Evolutionary conservation across 1,139 yeast species (phyloP).

Genomic region (Suhomyces choctaworum): DNA sequence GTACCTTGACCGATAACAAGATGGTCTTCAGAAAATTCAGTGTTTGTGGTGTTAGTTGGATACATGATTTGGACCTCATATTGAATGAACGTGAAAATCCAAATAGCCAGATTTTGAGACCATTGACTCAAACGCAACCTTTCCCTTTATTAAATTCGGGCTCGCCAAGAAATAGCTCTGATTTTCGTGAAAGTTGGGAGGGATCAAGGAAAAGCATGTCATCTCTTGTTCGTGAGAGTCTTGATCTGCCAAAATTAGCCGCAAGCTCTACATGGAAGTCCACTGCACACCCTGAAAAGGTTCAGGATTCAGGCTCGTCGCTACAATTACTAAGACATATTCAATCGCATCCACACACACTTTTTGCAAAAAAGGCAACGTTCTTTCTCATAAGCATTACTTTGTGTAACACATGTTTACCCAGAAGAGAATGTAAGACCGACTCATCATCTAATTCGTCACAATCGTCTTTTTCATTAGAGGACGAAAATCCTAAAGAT

Average conservation of each 20-base stretch:
- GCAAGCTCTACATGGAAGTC: slow-evolving; percentile 36
- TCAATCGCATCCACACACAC: slow-evolving; percentile 67
- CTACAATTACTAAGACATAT: slow-evolving; percentile 66
- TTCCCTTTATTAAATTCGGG: background rate
- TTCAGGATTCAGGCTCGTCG: slow-evolving; percentile 32
- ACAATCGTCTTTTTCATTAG: slow-evolving; percentile 9
- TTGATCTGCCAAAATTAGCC: slow-evolving; percentile 21
- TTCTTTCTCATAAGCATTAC: slow-evolving; percentile 83
- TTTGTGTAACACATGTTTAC: slow-evolving; percentile 86
- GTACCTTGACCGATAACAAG: slow-evolving; percentile 88
- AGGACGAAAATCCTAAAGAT: slow-evolving; percentile 18
- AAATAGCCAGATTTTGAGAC: slow-evolving; percentile 5
- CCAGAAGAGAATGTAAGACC: slow-evolving; percentile 35
- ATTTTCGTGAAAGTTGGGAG: slow-evolving; percentile 8
- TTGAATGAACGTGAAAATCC: slow-evolving; percentile 18
- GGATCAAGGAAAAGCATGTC: slow-evolving; percentile 32
- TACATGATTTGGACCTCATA: slow-evolving; percentile 68
- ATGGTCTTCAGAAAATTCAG: slow-evolving; percentile 86
- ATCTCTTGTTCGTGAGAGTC: slow-evolving; percentile 34
- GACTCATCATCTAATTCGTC: slow-evolving; percentile 3
- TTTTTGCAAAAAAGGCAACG: slow-evolving; percentile 70
- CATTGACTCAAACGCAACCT: slow-evolving; percentile 4
- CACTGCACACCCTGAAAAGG: slow-evolving; percentile 38
- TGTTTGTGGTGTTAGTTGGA: slow-evolving; percentile 86
- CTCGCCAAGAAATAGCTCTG: slow-evolving; percentile 12